A percentile compares a stretch with the other conserved stretches of the same genome.
phyloP scores from a whole-genome alignment of 2,329 filamentous ascomycete genomes.

The Xylaria sp. region DNA sequence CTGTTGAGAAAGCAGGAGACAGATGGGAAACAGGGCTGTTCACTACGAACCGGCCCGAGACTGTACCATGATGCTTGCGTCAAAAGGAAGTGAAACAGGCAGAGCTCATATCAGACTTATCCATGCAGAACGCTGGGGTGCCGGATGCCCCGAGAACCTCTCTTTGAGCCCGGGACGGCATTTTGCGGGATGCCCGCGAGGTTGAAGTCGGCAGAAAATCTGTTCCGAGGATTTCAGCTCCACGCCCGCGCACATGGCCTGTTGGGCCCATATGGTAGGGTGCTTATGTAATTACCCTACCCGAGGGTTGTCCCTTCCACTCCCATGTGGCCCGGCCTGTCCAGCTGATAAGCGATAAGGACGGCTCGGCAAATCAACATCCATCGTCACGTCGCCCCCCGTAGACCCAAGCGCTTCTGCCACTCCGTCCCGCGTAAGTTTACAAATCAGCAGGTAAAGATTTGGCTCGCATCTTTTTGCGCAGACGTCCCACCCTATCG shows the following conservation, averaged over 20 bases:
- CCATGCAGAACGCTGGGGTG: not conserved
- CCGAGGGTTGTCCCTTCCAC: too few relatives aligned
- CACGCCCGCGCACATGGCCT: too few relatives aligned
- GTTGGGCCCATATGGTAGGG: not conserved
- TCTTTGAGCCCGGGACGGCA: not conserved
- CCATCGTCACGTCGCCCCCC: not conserved
- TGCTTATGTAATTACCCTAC: not conserved
- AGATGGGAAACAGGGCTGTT: not conserved
- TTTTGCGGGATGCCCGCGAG: slow-evolving; percentile 11
- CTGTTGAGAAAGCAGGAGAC: not conserved
- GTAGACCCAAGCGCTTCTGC: not conserved
- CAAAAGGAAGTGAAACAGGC: not conserved
- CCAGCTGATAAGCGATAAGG: not conserved
- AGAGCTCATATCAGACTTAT: not conserved
- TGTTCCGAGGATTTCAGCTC: slow-evolving; percentile 10
- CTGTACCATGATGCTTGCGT: not conserved
- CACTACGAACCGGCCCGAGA: not conserved
- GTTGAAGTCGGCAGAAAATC: slow-evolving; percentile 19
- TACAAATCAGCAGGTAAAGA: not conserved
- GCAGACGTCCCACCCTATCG: not conserved
- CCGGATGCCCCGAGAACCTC: not conserved
- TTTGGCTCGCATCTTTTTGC: not conserved
- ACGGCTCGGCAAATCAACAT: not conserved
- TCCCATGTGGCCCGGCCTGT: not conserved
- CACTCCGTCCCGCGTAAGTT: not conserved